Evolutionary conservation across 2,329 filamentous ascomycete species (phyloP), one percentile per base, ranked within the genome.

Genomic region (Aspergillus brunneoviolaceus): DNA sequence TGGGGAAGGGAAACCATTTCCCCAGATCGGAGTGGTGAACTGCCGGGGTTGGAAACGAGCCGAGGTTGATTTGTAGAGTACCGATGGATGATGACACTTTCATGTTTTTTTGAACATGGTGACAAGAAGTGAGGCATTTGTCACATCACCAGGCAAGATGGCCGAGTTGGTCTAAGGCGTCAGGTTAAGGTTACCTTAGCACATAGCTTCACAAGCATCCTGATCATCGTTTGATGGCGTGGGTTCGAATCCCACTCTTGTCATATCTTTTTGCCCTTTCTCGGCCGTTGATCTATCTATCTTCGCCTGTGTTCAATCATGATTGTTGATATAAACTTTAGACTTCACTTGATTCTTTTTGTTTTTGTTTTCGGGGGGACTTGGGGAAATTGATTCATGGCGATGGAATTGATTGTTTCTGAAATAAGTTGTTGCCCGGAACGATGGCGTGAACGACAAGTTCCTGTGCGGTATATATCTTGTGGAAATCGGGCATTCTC

Each of bases 111-210:
- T 3, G 16, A 0, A 7, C 5, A 45, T 9, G 0, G 10, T 2
- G 14, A 7, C 39, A 45, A 6, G 0, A 2, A 9, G 6, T 10
- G 5, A 45, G 10, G 1, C 6, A 12, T 1, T 10, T 19, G 4
- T 19, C 19, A 54, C 21, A 33, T 42, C 19, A 54, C 42, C 5
- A 47, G 70, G 70, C 69, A 73, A 73, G 70, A 73, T 73, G 70
- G 70, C 70, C 70, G 70, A 73, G 70, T 70, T 72, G 70, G 70
- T 73, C 70, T 60, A 73, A 71, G 70, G 70, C 70, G 70, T 55
- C 52, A 55, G 52, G 52, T 55, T 55, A 55, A 55, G 52, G 52
- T 55, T 39, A 55, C 52, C 52, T 55, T 55, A 47, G 19, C 47
- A 47, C 16, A 9, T 14, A 53, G 51, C 51, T 53, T 53, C 51